Evolutionary conservation across 495 filamentous ascomycete species (phyloP).

Genomic region (Xylaria flabelliformis): DNA sequence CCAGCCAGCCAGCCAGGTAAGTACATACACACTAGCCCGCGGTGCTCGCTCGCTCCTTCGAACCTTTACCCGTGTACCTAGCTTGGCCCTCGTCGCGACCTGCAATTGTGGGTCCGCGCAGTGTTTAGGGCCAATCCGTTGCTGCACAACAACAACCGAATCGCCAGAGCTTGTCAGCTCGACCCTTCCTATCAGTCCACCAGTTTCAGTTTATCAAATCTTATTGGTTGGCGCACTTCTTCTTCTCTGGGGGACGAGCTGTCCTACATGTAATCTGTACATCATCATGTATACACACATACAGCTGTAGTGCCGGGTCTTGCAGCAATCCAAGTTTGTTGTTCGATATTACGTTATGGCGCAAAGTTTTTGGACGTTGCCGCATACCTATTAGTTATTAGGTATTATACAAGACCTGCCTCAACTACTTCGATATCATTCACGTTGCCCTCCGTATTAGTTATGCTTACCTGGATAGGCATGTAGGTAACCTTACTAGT

Average conservation of each 20-base stretch:
- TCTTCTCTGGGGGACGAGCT: neutral
- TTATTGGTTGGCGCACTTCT: conserved; percentile 15
- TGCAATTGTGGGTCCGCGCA: conserved; percentile 21
- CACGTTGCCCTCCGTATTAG: neutral
- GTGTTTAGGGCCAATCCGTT: conserved; percentile 20
- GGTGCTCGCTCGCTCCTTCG: neutral
- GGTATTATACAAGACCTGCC: neutral
- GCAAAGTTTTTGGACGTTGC: too few species aligned
- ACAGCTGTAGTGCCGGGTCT: neutral
- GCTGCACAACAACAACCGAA: conserved; percentile 18
- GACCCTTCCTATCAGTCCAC: conserved; percentile 13
- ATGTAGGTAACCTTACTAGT: neutral
- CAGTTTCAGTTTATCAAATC: conserved; percentile 8
- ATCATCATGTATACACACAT: neutral
- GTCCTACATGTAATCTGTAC: neutral
- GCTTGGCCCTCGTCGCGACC: conserved; percentile 17
- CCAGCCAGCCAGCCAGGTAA: conserved; percentile 8
- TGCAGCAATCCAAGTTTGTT: too few species aligned
- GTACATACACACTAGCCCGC: neutral
- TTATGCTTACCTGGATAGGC: neutral
- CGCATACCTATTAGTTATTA: too few species aligned
- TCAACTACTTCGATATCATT: neutral
- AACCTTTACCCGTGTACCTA: neutral
- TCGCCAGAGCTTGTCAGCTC: conserved; percentile 12
- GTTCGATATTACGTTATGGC: too few species aligned